Evolutionary conservation across 2,329 filamentous ascomycete species (phyloP).

Genomic region (Cercospora beticola): DNA sequence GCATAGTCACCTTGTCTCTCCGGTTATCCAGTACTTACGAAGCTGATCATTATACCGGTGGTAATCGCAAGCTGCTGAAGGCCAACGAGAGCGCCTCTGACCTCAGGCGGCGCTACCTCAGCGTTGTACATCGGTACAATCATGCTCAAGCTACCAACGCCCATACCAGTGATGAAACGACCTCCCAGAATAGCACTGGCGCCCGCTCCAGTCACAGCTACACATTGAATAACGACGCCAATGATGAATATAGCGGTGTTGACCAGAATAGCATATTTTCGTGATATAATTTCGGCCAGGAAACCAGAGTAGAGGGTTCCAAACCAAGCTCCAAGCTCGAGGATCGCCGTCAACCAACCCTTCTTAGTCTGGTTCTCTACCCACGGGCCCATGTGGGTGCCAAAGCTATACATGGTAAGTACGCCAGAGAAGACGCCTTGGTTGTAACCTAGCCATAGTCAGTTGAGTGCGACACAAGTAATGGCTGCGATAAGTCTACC

Average conservation of each 20-base stretch:
- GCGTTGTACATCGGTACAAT: conserved; percentile 53
- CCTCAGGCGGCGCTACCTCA: conserved; percentile 59
- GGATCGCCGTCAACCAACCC: conserved; percentile 59
- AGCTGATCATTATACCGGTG: conserved; percentile 57
- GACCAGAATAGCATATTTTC: conserved; percentile 69
- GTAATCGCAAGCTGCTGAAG: conserved; percentile 64
- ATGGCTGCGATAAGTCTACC: conserved; percentile 40
- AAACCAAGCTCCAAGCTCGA: conserved; percentile 76
- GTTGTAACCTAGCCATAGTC: conserved; percentile 60
- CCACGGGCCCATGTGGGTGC: conserved; percentile 39
- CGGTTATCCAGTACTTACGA: conserved; percentile 30
- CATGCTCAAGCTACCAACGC: conserved; percentile 67
- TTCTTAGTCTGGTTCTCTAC: conserved; percentile 38
- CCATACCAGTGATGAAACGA: conserved; percentile 68
- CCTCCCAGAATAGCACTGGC: conserved; percentile 65
- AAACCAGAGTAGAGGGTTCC: conserved; percentile 69
- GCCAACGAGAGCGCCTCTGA: conserved; percentile 65
- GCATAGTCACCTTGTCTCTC: background rate
- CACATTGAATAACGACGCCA: conserved; percentile 68
- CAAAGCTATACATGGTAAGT: conserved; percentile 52
- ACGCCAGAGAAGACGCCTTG: conserved; percentile 76
- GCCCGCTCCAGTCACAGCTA: conserved; percentile 55
- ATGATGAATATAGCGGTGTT: conserved; percentile 67
- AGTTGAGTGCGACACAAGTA: background rate
- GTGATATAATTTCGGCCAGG: conserved; percentile 62